phyloP scores from a whole-genome alignment of 2,329 filamentous ascomycete species.

The Botrytis pseudocinerea region DNA sequence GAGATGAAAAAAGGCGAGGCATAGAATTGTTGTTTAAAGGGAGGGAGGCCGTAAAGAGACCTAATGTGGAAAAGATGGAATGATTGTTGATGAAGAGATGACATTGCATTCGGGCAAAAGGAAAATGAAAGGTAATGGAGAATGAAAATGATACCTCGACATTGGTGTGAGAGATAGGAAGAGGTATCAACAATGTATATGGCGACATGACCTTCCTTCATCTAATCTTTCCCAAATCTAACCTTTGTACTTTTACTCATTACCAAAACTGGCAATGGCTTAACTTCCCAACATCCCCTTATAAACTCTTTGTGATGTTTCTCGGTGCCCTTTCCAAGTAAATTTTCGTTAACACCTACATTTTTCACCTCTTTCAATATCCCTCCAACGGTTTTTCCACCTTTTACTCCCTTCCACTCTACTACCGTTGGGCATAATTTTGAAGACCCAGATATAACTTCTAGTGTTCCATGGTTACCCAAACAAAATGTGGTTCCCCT shows the following conservation, averaged over 20 bases:
- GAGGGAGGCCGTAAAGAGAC: too few species aligned
- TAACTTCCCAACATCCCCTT: slow-evolving; percentile 18
- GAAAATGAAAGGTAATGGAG: not conserved
- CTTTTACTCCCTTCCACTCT: slow-evolving; percentile 11
- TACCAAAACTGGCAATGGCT: slow-evolving; percentile 24
- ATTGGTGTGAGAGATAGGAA: not conserved
- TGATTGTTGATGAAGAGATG: too few species aligned
- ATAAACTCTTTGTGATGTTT: slow-evolving; percentile 26
- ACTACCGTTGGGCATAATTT: slow-evolving; percentile 4
- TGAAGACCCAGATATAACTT: slow-evolving; percentile 6
- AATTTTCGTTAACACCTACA: slow-evolving; percentile 20
- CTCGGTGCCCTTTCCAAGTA: slow-evolving; percentile 14
- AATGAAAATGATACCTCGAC: not conserved
- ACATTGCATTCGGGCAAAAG: not conserved
- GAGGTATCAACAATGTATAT: too few species aligned
- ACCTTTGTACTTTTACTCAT: slow-evolving; percentile 22
- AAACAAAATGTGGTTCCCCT: not conserved
- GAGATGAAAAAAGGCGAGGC: too few species aligned
- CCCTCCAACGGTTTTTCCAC: not conserved
- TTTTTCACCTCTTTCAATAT: slow-evolving; percentile 25
- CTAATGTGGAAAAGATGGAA: too few species aligned
- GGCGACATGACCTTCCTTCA: not conserved
- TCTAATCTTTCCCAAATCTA: slow-evolving; percentile 26
- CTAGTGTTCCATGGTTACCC: slow-evolving; percentile 7
- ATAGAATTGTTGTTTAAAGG: too few species aligned